A percentile compares a stretch with the other conserved stretches of the same genome.
These are phyloP conservation scores for Karstenula rhodostoma DNA, from an alignment of 2,329 filamentous ascomycete genomes.

Conservation along the genomic window DNA sequence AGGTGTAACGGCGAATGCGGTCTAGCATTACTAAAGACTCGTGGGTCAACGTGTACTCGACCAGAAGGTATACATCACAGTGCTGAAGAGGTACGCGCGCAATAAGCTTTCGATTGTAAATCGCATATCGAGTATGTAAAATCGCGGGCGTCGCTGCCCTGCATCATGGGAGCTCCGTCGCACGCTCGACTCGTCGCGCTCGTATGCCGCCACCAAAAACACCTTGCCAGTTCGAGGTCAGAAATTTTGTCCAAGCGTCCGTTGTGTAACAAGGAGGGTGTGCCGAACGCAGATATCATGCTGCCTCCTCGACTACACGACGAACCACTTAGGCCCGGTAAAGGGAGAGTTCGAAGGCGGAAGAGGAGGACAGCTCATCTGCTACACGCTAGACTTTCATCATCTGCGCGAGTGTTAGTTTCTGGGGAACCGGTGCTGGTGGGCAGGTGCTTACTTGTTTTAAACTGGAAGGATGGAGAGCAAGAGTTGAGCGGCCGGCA, in stretches of 20 bases:
- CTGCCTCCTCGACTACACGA: constrained; percentile 69
- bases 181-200: constrained; percentile 4
- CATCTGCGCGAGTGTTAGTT: constrained; percentile 69
- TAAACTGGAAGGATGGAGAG: constrained; percentile 99
- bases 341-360: constrained; percentile 83
- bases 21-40: background rate
- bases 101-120: background rate
- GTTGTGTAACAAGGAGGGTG: constrained; percentile 96
- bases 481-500: constrained; percentile 37
- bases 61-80: background rate
- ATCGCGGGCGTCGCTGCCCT: constrained; percentile 9
- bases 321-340: constrained; percentile 88
- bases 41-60: background rate
- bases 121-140: background rate
- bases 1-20: constrained; percentile 33
- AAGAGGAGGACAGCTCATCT: constrained; percentile 81
- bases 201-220: constrained; percentile 27
- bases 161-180: constrained; percentile 3
- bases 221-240: constrained; percentile 74
- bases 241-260: constrained; percentile 99
- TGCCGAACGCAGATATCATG: constrained; percentile 99
- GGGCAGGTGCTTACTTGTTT: constrained; percentile 75
- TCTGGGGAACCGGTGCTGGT: constrained; percentile 8
- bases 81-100: background rate
- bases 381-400: constrained; percentile 99